Evolutionary conservation across 2,329 filamentous ascomycete species (phyloP), one percentile per base, ranked within the genome.

Genomic region (Kalmusia sp.): DNA sequence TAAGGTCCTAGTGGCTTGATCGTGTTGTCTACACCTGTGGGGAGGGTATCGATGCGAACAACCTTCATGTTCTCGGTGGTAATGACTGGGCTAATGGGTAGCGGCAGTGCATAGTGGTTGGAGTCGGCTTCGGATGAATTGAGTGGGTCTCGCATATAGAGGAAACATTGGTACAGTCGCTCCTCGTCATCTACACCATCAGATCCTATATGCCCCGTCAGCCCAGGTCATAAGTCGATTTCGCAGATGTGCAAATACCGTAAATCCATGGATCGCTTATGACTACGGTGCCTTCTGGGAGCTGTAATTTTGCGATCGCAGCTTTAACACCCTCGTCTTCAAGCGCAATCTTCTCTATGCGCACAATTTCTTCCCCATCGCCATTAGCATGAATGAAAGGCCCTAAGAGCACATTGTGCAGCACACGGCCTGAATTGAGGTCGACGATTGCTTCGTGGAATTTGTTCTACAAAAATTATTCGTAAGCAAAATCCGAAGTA

Each of bases 261-360:
- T 91, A 92, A 31, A 90, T 90, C 89, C 89, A 92, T 0, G 84
- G 84, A 57, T 87, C 85, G 45, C 80, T 78, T 55, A 85, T 81
- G 17, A 87, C 77, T 1, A 79, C 79, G 6, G 83, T 78, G 17
- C 83, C 84, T 57, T 82, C 72, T 0, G 85, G 84, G 0, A 87
- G 76, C 52, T 86, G 70, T 54, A 87, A 60, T 61, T 87, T 87
- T 28, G 80, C 81, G 50, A 87, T 79, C 56, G 84, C 84, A 2
- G 81, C 82, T 62, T 84, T 76, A 7, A 87, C 84, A 3, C 76
- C 77, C 24, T 80, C 78, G 57, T 87, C 82, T 37, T 77, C 77
- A 11, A 87, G 72, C n/a, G 80, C 84, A 28, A 81, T 69, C 57
- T 80, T 78, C 65, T 87, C 85, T 37, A 87, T 81, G 6, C 76